A percentile compares a stretch with the other conserved stretches of the same genome.
phyloP scores from a whole-genome alignment of 345 rosid genomes.

The Sisymbrium irio region DNA sequence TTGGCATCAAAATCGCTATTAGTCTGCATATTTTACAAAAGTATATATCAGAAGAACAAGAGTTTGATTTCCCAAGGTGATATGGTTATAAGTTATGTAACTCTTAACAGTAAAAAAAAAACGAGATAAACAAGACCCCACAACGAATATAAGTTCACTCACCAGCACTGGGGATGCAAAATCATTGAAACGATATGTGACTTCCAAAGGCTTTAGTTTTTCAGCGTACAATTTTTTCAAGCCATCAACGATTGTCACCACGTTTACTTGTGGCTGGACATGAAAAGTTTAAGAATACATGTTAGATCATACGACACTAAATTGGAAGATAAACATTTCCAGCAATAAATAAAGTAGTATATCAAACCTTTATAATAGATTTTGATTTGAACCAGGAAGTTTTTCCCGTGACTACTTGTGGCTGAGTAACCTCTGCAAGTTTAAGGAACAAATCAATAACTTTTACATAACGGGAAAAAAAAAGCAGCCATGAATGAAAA shows the following conservation, averaged over 20 bases:
- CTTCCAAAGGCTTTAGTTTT: conserved; percentile 88
- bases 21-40: conserved; percentile 45
- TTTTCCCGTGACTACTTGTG: conserved; percentile 31
- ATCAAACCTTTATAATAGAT: conserved; percentile 55
- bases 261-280: conserved; percentile 54
- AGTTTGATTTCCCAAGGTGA: not conserved
- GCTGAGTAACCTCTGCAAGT: conserved; percentile 44
- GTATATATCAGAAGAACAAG: conserved; percentile 9
- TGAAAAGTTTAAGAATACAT: too few species aligned
- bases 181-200: conserved; percentile 79
- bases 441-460: conserved; percentile 10
- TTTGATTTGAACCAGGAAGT: conserved; percentile 58
- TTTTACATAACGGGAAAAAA: not conserved
- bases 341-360: not conserved
- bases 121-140: conserved; percentile 3
- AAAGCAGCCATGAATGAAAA: not conserved
- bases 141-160: conserved; percentile 33
- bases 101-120: not conserved
- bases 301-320: too few species aligned
- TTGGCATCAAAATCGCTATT: conserved; percentile 93
- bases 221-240: conserved; percentile 77
- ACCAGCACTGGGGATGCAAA: conserved; percentile 82
- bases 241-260: conserved; percentile 88
- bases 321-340: not conserved
- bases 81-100: not conserved